Percentiles rank a stretch among this genome's conserved stretches.
These are phyloP conservation scores for Leptographium wingfieldii DNA, from an alignment of 2,329 filamentous ascomycete species.

Conservation along the genomic window DNA sequence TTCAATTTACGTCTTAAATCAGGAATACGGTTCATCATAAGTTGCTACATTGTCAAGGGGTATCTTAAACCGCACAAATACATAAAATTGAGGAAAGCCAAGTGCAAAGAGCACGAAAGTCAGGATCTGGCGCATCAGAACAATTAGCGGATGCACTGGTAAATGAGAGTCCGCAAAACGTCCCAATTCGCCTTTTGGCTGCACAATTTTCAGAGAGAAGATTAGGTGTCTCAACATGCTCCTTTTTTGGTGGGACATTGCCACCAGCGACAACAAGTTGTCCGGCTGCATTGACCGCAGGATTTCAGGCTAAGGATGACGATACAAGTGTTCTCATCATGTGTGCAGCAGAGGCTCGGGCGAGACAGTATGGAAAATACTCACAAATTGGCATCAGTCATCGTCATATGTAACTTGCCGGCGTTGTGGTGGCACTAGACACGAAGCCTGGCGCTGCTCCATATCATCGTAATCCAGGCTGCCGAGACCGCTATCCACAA, in stretches of 20 bases:
- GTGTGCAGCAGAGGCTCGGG: slow-evolving; percentile 2
- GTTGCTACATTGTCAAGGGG: background rate
- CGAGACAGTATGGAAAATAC: slow-evolving; percentile 1
- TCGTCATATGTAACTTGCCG: slow-evolving; percentile 36
- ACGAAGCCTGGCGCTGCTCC: slow-evolving; percentile 13
- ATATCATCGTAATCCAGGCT: slow-evolving; percentile 47
- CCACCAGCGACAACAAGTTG: slow-evolving; percentile 7
- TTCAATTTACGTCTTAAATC: background rate
- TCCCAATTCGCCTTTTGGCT: background rate
- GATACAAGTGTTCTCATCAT: slow-evolving; percentile 82
- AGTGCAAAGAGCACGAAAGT: background rate
- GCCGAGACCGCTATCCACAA: slow-evolving; percentile 48
- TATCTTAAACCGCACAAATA: background rate
- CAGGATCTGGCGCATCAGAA: background rate
- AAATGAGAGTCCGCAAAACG: background rate
- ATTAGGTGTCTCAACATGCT: slow-evolving; percentile 30
- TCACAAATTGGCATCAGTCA: slow-evolving; percentile 10
- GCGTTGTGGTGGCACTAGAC: slow-evolving; percentile 23
- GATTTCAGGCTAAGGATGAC: slow-evolving; percentile 92
- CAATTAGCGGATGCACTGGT: background rate
- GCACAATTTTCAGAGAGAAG: slow-evolving; percentile 33
- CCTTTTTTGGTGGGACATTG: slow-evolving; percentile 11
- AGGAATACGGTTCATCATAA: background rate
- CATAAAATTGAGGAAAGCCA: background rate
- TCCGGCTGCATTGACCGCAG: slow-evolving; percentile 13